A percentile compares a stretch with the other conserved stretches of the same genome.
Evolutionary conservation across 176 grass and related monocot species (phyloP).

Genomic region (Phoenix dactylifera): DNA sequence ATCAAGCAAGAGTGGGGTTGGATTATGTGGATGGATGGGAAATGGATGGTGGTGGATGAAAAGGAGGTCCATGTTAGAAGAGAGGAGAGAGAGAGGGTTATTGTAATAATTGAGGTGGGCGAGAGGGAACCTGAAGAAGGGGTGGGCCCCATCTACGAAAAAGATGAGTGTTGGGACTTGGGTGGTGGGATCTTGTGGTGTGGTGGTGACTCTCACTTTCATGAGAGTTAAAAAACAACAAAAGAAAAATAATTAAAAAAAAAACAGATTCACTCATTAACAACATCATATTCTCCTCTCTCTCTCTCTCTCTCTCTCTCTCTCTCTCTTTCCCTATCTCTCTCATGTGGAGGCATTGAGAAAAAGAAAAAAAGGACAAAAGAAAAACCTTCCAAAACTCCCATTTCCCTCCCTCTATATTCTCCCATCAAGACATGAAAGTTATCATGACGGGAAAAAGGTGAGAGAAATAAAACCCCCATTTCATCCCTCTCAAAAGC

Average conservation of each 20-base stretch:
- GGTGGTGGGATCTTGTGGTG: conserved; percentile 32
- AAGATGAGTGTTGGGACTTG: conserved; percentile 28
- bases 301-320: too few relatives aligned
- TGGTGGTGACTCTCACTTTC: conserved; percentile 65
- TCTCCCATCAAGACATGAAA: too few relatives aligned
- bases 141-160: conserved; percentile 31
- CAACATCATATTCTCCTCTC: too few relatives aligned
- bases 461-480: background rate
- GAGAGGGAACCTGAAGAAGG: conserved; percentile 29
- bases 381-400: too few relatives aligned
- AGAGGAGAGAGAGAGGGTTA: background rate
- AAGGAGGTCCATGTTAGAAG: background rate
- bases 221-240: conserved; percentile 17
- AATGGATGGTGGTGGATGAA: background rate
- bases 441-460: too few relatives aligned
- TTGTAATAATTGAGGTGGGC: conserved; percentile 73
- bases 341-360: too few relatives aligned
- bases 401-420: too few relatives aligned
- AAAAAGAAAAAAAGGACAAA: background rate
- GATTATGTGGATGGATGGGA: too few relatives aligned
- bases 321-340: too few relatives aligned
- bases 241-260: background rate
- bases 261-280: conserved; percentile 17
- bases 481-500: conserved; percentile 29
- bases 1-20: too few relatives aligned